Evolutionary conservation across 2,329 filamentous ascomycete genomes (phyloP), one percentile per base, ranked within the genome.

Genomic region (Neodidymelliopsis sp.): DNA sequence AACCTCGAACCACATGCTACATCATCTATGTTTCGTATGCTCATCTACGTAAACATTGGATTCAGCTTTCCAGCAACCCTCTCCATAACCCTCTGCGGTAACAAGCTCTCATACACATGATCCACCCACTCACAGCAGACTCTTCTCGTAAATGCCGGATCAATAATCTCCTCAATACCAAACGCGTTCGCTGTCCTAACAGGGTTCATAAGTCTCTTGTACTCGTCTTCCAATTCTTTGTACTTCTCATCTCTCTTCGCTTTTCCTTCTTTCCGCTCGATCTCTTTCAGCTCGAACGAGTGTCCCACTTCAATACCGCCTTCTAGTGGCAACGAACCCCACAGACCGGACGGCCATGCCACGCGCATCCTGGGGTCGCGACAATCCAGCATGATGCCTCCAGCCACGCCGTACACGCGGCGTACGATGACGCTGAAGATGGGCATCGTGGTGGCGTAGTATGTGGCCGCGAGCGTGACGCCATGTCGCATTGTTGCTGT

Each of bases 301-400:
- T 87, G 84, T 0, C 79, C 83, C 7, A 85, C 84, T 57, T 87
- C 84, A 24, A 87, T 86, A 0, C 84, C 84, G 2, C 84, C 85
- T 43, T 85, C 83, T 0, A 87, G 71, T 0, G 85, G 84, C 4
- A 87, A 64, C 10, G 79, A 83, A 0, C 84, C 84, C 82, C 83
- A 87, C 56, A 84, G 77, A 0, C 84, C 83, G 25, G 78, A 82
- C 0, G 84, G 85, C 84, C 85, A 87, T 5, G 83, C 83, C 10
- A 87, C 78, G 34, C 83, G 78, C 75, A 82, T 81, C 22, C 81
- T 74, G 0, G 84, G 84, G 45, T 86, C 81, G 12, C 85, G 77
- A 41, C 79, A 82, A 33, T 84, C 84, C 0, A 86, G 71, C 83
- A 87, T 87, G 12, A 87, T 73, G 0, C 83, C 84, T 0, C 84